Base-by-base conservation (phyloP, 2,329 filamentous ascomycete genomes). In the Colletotrichum salicis region DNA sequence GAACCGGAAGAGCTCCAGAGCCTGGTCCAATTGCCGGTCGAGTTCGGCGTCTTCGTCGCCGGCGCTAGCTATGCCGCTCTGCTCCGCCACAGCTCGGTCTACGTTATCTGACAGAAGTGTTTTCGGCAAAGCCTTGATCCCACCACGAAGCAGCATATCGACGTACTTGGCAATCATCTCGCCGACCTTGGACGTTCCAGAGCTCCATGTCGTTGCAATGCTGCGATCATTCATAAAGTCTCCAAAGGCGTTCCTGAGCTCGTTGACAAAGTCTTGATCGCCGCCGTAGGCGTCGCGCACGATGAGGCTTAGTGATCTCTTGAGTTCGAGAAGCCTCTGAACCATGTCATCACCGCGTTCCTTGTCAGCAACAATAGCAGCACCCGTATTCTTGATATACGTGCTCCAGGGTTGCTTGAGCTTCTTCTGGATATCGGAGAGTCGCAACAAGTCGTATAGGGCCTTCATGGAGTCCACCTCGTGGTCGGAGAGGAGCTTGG, bases 101-200 rank as follows among this genome's bases (percentile, higher is more conserved):
- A 88, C 89, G 51, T 81, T 80, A 75, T 92, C 90, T 1, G 91
- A 89, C 1, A 91, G 84, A 10, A 96, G 85, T 27, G 90, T 88
- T 56, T 90, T 87, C 1, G 94, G 94, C 10, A 97, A 88, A 0
- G 93, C 92, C 80, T 97, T 98, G 58, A 96, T 87, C 1, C 96
- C 97, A 61, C 94, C 94, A 67, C 95, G 91, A 37, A 99, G 88
- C 24, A 99, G 86, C 84, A 93, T 88, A 81, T 99, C 96, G 73
- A 99, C 93, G 77, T 98, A 95, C 82, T 98, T 98, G 35, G 96
- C 97, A 76, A 98, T 97, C 95, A 98, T 97, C 84, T 99, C 96
- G 61, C 96, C 96, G 15, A 97, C 94, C 85, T 97, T 98, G 22
- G 95, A 94, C 67, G 95, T 97, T 67, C 95, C 92, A 0, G 93